These are phyloP conservation scores for Podospora tetraspora DNA, from an alignment of 495 filamentous ascomycete genomes.

Conservation along the genomic window DNA sequence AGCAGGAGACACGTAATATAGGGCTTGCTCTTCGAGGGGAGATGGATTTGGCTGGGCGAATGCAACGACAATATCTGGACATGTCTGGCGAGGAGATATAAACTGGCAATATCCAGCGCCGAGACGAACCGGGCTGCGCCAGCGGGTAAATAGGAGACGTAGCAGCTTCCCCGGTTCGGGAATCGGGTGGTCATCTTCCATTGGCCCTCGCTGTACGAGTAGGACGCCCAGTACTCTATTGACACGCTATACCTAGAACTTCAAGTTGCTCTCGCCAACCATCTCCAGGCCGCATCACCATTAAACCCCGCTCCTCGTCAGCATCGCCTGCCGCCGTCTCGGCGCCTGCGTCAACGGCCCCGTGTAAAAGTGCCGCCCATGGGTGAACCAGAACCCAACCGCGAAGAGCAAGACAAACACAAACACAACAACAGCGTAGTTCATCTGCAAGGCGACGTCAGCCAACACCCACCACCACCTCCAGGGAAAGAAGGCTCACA, in stretches of 20 bases:
- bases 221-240: too few species aligned
- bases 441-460: constrained; percentile 28
- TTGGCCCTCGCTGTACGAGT: too few species aligned
- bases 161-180: too few species aligned
- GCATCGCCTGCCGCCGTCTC: background rate
- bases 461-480: background rate
- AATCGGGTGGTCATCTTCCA: too few species aligned
- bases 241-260: background rate
- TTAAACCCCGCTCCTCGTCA: background rate
- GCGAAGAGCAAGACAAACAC: constrained; percentile 40
- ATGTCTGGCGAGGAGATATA: too few species aligned
- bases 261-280: background rate
- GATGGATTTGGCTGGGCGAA: too few species aligned
- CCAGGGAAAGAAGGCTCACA: constrained; percentile 18
- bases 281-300: background rate
- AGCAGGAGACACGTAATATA: too few species aligned
- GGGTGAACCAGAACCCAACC: constrained; percentile 46
- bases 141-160: too few species aligned
- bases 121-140: too few species aligned
- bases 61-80: too few species aligned
- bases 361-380: constrained; percentile 46
- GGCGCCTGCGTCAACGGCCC: constrained; percentile 38
- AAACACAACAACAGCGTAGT: constrained; percentile 46
- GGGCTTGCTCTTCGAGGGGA: too few species aligned
- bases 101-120: too few species aligned